A percentile compares a stretch with the other conserved stretches of the same genome.
phyloP scores from a whole-genome alignment of 2,329 filamentous ascomycete genomes.

The Pleurostoma richardsiae region DNA sequence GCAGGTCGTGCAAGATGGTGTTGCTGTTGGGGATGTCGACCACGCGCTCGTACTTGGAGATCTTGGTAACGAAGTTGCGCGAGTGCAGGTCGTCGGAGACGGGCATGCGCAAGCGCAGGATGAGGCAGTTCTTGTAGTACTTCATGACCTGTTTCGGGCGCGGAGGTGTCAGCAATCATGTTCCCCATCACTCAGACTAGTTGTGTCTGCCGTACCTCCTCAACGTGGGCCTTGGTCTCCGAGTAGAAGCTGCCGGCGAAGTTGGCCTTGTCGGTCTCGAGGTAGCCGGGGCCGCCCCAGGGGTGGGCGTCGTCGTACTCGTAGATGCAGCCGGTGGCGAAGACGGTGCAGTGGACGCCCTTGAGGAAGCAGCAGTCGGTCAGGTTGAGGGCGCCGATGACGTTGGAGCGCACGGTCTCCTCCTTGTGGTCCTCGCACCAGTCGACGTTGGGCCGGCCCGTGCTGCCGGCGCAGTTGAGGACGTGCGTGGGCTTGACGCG shows the following conservation, averaged over 20 bases:
- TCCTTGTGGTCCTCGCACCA: slow-evolving; percentile 69
- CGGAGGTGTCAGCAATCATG: slow-evolving; percentile 1
- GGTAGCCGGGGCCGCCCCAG: slow-evolving; percentile 54
- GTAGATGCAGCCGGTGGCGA: slow-evolving; percentile 65
- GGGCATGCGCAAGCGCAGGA: slow-evolving; percentile 65
- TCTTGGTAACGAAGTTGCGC: slow-evolving; percentile 67
- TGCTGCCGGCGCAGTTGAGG: slow-evolving; percentile 61
- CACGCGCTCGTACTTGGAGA: slow-evolving; percentile 58
- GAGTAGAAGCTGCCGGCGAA: slow-evolving; percentile 66
- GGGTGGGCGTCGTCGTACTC: slow-evolving; percentile 57
- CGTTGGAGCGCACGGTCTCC: slow-evolving; percentile 62
- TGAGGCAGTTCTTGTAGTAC: slow-evolving; percentile 55
- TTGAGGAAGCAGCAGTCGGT: slow-evolving; percentile 55
- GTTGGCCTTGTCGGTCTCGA: slow-evolving; percentile 59
- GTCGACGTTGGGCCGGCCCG: slow-evolving; percentile 64
- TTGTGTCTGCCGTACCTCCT: slow-evolving; percentile 42
- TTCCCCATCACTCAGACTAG: background rate
- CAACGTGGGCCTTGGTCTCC: slow-evolving; percentile 59
- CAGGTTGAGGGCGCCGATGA: slow-evolving; percentile 59
- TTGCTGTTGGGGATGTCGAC: slow-evolving; percentile 67
- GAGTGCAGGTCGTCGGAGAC: slow-evolving; percentile 62
- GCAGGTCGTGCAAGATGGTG: slow-evolving; percentile 59
- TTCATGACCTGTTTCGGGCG: slow-evolving; percentile 47
- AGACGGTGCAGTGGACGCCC: slow-evolving; percentile 59
- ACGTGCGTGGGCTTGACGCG: slow-evolving; percentile 60